Conservation (phyloP, 1,284 basidiomycete genomes). For the Ustilago hordei region DNA sequence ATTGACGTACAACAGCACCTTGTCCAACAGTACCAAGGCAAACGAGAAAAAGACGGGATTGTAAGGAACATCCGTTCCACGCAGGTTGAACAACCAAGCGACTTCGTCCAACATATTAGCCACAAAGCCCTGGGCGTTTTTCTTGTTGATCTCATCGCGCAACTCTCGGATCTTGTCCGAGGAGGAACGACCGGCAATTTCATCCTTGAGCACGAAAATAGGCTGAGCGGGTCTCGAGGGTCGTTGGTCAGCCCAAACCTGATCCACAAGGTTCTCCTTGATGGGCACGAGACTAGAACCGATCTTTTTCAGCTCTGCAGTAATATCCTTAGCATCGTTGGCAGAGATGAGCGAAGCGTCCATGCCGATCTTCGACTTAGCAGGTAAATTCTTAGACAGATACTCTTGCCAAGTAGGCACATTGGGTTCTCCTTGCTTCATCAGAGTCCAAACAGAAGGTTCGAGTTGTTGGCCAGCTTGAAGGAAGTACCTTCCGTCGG, state of each 20-base stretch:
- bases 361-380: conserved; percentile 58
- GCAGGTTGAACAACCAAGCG: conserved; percentile 87
- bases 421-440: conserved; percentile 82
- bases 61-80: conserved; percentile 90
- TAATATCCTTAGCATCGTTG: conserved; percentile 66
- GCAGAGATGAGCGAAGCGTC: conserved; percentile 63
- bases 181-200: conserved; percentile 74
- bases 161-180: conserved; percentile 60
- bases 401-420: conserved; percentile 83
- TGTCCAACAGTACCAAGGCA: conserved; percentile 79
- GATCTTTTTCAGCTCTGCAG: conserved; percentile 42
- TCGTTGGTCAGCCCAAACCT: conserved; percentile 79
- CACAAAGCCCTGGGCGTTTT: conserved; percentile 58
- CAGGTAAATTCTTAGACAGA: conserved; percentile 52
- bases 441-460: conserved; percentile 84
- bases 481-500: conserved; percentile 92
- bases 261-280: conserved; percentile 84
- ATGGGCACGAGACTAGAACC: conserved; percentile 56
- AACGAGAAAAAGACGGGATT: conserved; percentile 95
- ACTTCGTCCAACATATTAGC: conserved; percentile 68
- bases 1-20: conserved; percentile 81
- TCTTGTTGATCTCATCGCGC: conserved; percentile 59
- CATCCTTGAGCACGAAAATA: conserved; percentile 79
- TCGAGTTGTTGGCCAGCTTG: conserved; percentile 92
- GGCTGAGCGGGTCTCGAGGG: conserved; percentile 79